These are phyloP conservation scores for Candida palmyrensis DNA, from an alignment of 805 yeast species.

Conservation along the genomic window DNA sequence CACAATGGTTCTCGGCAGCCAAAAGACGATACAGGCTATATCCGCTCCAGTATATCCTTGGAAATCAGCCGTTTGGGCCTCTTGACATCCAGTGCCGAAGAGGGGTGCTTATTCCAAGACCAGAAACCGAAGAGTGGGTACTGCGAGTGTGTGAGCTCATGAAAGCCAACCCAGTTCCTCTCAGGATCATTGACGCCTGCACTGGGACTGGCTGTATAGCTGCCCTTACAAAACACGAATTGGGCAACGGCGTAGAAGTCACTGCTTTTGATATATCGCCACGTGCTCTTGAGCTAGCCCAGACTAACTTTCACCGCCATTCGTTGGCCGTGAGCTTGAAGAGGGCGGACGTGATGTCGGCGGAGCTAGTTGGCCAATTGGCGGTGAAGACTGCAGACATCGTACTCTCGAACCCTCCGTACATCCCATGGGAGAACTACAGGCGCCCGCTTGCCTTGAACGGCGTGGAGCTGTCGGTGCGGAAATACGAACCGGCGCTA, in stretches of 20 bases:
- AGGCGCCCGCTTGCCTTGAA: constrained; percentile 18
- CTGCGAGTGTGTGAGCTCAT: constrained; percentile 15
- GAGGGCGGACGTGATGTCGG: neutral
- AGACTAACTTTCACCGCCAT: constrained; percentile 30
- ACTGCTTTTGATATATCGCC: constrained; percentile 54
- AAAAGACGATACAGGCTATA: constrained; percentile 42
- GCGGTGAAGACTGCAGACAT: constrained; percentile 35
- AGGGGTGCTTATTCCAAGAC: constrained; percentile 81
- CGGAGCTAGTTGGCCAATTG: no score
- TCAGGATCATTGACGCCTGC: constrained; percentile 61
- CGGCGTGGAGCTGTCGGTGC: constrained; percentile 62
- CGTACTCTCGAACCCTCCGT: constrained; percentile 88
- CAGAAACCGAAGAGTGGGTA: constrained; percentile 96
- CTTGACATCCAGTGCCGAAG: constrained; percentile 54
- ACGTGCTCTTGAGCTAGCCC: constrained; percentile 48
- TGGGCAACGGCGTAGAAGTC: constrained; percentile 16
- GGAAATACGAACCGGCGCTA: constrained; percentile 62
- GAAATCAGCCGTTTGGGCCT: constrained; percentile 81
- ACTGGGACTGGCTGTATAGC: constrained; percentile 90
- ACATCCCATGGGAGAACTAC: constrained; percentile 52
- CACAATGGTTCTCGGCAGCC: constrained; percentile 50
- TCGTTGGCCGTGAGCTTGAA: constrained; percentile 5
- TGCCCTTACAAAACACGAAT: constrained; percentile 35
- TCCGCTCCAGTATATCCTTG: constrained; percentile 84
- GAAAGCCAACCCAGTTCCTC: constrained; percentile 4